Evolutionary conservation across 805 yeast genomes (phyloP), one percentile per base, ranked within the genome.

Genomic region (Ogataea minuta): DNA sequence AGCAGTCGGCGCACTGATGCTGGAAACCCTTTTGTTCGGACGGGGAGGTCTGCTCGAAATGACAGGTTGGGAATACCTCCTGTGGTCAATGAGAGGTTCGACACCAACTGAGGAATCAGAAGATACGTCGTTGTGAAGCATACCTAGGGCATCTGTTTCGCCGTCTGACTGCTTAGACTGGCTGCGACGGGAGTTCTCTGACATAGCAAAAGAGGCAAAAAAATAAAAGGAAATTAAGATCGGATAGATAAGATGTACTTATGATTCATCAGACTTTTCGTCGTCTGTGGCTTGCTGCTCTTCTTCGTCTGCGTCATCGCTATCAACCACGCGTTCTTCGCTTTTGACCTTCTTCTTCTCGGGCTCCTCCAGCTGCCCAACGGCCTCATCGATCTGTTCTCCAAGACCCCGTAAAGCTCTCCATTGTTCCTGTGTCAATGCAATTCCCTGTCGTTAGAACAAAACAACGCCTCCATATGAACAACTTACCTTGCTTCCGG

Each of bases 401-500:
- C 63, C 62, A 16, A 70, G 54, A 25, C 68, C 76, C 39, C 78
- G 51, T 27, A 81, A 60, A 28, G 58, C 59, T 13, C 56, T 56
- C 80, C 86, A 82, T 15, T 70, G 69, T 3, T 71, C 83, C 46
- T 67, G 72, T 1, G 81, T 76, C 17, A 81, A 57, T 1, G 85
- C 68, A 14, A 81, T 77, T 0, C 86, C 85, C 62, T 60, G 19
- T 24, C 24, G 46, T 46, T 43, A 45, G 49, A 25, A 33, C 8
- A 19, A 19, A 19, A 19, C 5, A 6, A 19, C 21, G 21, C 21
- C 10, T 5, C 15, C 6, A 4, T n/a, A 25, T 35, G 17, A 13
- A 14, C 11, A 13, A 45, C 24, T 36, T 35, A 66, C 82, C 62
- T 90, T 90, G 55, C 79, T 82, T 1, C 95, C 95, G 0, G 98